Base-by-base conservation (phyloP, 1,139 yeast species). In the Yamadazyma trypodendri region DNA sequence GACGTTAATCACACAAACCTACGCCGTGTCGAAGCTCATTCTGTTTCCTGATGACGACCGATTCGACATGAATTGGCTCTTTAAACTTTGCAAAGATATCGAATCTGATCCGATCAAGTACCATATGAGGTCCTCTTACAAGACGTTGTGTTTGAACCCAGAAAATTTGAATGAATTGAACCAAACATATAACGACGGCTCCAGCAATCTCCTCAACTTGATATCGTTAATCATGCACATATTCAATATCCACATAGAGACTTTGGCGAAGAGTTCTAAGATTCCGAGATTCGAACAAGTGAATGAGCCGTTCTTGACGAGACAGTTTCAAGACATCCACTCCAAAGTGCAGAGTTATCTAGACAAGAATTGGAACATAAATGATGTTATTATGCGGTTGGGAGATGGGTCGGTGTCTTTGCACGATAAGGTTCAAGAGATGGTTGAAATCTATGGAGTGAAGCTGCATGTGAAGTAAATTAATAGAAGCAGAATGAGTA, bases 81-180 rank as follows among this genome's bases (percentile, higher is more conserved):
- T 63, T 35, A 55, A 59, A 17, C 42, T 75, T 15, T 76, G 81
- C 49, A 62, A 61, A 32, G 67, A 69, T 29, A 75, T 77, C 22
- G 79, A 75, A 45, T 46, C 44, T 12, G 33, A 76, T 45, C 82
- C 82, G 2, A 59, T 74, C 23, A 63, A 61, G 40, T 77, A 71
- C 45, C 82, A 77, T 41, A 59, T 76, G 20, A 55, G 81, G 24
- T 63, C 79, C 0, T 46, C 59, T 2, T 55, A 70, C 5, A 68
- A 72, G 41, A 54, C 55, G 13, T 53, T 76, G 32, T 65, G 74
- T 11, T 52, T 42, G 1, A 53, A 60, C 15, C 70, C 75, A 2
- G 61, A 65, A 9, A 60, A 68, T 31, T 57, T 68, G 42, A 46
- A 54, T n/a, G 71, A 71, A 18, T 56, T 75, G 28, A 54, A 63